phyloP scores from a whole-genome alignment of 2,329 filamentous ascomycete species.

The Verticillium alfalfae region DNA sequence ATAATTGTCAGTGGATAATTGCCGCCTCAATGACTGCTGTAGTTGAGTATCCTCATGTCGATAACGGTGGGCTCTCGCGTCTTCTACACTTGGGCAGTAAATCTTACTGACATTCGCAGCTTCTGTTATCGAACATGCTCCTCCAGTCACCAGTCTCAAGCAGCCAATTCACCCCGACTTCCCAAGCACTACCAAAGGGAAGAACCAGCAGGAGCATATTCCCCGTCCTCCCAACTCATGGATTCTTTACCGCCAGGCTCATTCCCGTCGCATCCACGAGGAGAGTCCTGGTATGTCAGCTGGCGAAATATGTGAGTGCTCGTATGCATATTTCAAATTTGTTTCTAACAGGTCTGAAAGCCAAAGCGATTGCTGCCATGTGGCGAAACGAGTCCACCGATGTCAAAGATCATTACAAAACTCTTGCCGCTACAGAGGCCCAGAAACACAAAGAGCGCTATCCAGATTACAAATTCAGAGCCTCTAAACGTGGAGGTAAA shows the following conservation, averaged over 20 bases:
- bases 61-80: too few species aligned
- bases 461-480: conserved; percentile 17
- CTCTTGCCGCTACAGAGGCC: conserved; percentile 16
- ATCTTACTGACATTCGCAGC: too few species aligned
- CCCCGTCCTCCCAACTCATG: conserved; percentile 24
- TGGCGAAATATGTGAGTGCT: neutral
- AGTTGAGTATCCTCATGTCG: neutral
- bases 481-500: too few species aligned
- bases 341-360: too few species aligned
- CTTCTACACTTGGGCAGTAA: neutral
- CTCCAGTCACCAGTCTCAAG: too few species aligned
- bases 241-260: conserved; percentile 25
- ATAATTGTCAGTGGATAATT: too few species aligned
- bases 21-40: neutral
- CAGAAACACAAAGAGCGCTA: conserved; percentile 16
- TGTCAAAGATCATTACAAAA: conserved; percentile 13
- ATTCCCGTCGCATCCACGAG: conserved; percentile 15
- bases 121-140: too few species aligned
- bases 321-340: too few species aligned
- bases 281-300: conserved; percentile 17
- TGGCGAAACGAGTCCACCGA: too few species aligned
- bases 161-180: too few species aligned
- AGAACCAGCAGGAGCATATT: conserved; percentile 9
- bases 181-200: neutral
- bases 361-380: too few species aligned